These are phyloP conservation scores for Globisporangium megalacanthum DNA, from an alignment of 352 stramenopile genomes.

Conservation along the genomic window DNA sequence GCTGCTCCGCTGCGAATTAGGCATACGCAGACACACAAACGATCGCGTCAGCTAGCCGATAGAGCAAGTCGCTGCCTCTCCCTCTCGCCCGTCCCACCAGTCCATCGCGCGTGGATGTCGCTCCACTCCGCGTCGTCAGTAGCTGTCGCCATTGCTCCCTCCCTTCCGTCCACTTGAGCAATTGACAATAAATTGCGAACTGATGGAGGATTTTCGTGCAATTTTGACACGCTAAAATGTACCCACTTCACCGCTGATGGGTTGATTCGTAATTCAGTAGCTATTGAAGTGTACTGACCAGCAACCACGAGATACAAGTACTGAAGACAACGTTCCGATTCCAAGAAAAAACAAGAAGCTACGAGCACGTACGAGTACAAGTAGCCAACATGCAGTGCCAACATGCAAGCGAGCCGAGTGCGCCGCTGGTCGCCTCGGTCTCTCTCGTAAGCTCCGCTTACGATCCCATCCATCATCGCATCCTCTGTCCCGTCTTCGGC, in stretches of 20 bases:
- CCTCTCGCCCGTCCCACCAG: not conserved
- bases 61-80: not conserved
- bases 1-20: slow-evolving; percentile 32
- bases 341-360: too few relatives aligned
- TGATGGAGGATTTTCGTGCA: not conserved
- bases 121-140: not conserved
- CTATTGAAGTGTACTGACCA: too few relatives aligned
- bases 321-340: too few relatives aligned
- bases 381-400: too few relatives aligned
- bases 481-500: not conserved
- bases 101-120: slow-evolving; percentile 13
- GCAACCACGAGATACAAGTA: too few relatives aligned
- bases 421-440: not conserved
- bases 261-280: too few relatives aligned
- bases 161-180: not conserved
- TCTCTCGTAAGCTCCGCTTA: not conserved
- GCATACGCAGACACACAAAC: not conserved
- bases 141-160: not conserved
- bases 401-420: too few relatives aligned
- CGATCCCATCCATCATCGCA: too few relatives aligned
- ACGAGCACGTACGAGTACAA: too few relatives aligned
- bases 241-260: not conserved
- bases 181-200: not conserved
- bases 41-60: not conserved
- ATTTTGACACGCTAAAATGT: not conserved